A percentile compares a stretch with the other conserved stretches of the same genome.
Evolutionary conservation across 768 basidiomycete species (phyloP).

Genomic region (Tephrocybe sp.): DNA sequence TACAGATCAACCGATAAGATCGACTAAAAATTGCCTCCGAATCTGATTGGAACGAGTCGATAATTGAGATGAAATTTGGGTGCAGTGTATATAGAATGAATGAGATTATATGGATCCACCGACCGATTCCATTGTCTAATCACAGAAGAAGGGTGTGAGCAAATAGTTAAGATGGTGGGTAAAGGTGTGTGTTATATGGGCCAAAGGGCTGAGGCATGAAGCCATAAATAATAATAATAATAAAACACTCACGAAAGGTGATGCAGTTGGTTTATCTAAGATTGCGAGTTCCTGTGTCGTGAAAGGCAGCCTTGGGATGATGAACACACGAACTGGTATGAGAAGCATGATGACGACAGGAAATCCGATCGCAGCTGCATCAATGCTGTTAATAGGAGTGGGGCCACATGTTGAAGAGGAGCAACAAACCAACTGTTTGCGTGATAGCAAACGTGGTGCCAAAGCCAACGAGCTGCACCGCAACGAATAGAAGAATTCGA

Average conservation of each 20-base stretch:
- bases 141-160: neutral
- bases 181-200: no score
- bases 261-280: slow-evolving; percentile 89
- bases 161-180: neutral
- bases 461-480: slow-evolving; percentile 78
- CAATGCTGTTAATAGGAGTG: slow-evolving; percentile 20
- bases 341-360: slow-evolving; percentile 85
- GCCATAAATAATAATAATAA: slow-evolving; percentile 19
- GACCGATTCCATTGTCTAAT: slow-evolving; percentile 33
- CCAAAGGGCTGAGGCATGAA: neutral
- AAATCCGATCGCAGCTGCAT: slow-evolving; percentile 82
- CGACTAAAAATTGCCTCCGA: no score
- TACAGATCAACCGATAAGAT: neutral
- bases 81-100: neutral
- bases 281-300: slow-evolving; percentile 74
- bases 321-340: slow-evolving; percentile 66
- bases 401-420: slow-evolving; percentile 18
- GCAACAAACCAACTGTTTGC: slow-evolving; percentile 71
- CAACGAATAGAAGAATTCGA: slow-evolving; percentile 67
- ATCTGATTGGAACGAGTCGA: neutral
- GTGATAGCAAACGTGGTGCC: slow-evolving; percentile 88
- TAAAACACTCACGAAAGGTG: slow-evolving; percentile 67
- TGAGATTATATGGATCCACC: slow-evolving; percentile 24
- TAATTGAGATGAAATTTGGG: neutral
- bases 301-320: slow-evolving; percentile 78